A percentile compares a stretch with the other conserved stretches of the same genome.
Evolutionary conservation across 495 filamentous ascomycete genomes (phyloP).

Genomic region (Talaromyces nanjingensis): DNA sequence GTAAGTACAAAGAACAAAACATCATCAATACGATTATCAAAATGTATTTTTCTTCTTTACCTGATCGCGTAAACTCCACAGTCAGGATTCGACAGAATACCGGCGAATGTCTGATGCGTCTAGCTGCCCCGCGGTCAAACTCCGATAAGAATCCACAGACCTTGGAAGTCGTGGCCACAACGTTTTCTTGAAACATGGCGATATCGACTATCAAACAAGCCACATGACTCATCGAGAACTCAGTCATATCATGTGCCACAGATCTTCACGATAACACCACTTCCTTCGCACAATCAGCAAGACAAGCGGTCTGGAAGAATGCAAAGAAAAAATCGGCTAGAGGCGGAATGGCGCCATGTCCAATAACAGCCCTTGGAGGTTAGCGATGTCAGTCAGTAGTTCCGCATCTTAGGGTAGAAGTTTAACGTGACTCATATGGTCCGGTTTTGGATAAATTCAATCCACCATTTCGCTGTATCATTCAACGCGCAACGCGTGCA

Average conservation of each 20-base stretch:
- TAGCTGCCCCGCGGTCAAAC: neutral
- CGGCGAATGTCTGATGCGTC: neutral
- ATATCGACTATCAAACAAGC: neutral
- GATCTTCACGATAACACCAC: neutral
- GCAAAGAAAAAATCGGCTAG: neutral
- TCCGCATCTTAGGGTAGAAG: neutral
- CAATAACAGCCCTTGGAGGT: neutral
- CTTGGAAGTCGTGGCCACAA: neutral
- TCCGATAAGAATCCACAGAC: neutral
- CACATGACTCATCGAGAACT: neutral
- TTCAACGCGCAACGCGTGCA: neutral
- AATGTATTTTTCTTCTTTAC: neutral
- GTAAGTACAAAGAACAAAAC: neutral
- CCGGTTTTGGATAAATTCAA: neutral
- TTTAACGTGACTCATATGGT: neutral
- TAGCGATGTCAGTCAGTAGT: neutral
- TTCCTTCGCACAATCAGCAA: neutral
- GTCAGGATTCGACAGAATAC: neutral
- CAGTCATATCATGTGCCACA: neutral
- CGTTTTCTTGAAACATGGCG: neutral
- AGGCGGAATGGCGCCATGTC: neutral
- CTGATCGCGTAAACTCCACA: neutral
- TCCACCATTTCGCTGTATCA: neutral
- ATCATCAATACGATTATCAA: neutral
- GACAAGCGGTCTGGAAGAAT: slow-evolving; percentile 1